These are phyloP conservation scores for Diphasiastrum complanatum DNA, from an alignment of 83 land plant species.

Conservation along the genomic window DNA sequence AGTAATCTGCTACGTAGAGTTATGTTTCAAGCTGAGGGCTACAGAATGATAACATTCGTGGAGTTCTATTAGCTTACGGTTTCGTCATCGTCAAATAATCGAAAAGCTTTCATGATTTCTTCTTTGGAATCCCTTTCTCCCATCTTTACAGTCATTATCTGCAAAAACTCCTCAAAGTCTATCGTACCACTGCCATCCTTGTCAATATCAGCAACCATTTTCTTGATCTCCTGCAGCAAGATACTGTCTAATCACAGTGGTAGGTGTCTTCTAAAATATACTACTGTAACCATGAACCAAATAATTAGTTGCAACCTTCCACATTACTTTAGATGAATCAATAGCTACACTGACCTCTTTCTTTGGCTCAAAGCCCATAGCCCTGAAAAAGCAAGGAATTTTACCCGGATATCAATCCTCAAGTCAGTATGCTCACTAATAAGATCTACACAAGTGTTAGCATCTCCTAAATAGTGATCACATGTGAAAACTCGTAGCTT, in stretches of 20 bases:
- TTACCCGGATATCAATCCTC: too few species aligned
- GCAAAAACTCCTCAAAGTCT: constrained; percentile 90
- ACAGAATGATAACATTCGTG: neutral
- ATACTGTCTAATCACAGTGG: neutral
- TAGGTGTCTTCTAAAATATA: constrained; percentile 5
- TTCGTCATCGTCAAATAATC: constrained; percentile 79
- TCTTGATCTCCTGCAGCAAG: constrained; percentile 68
- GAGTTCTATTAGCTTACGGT: constrained; percentile 39
- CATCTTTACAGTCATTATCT: constrained; percentile 96
- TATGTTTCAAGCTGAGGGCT: neutral
- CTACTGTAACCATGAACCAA: too few species aligned
- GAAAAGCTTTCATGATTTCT: constrained; percentile 86
- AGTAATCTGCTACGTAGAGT: too few species aligned
- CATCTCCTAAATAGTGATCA: too few species aligned
- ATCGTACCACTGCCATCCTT: constrained; percentile 97
- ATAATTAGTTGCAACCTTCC: too few species aligned
- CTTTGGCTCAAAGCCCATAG: constrained; percentile 91
- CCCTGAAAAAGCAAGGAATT: constrained; percentile 46
- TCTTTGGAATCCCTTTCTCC: constrained; percentile 94
- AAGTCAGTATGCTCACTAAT: too few species aligned
- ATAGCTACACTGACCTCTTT: constrained; percentile 53
- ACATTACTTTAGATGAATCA: constrained; percentile 1
- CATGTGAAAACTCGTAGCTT: too few species aligned
- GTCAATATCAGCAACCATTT: constrained; percentile 96
- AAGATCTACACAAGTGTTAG: too few species aligned